These are phyloP conservation scores for Paecilomyces dactylethromorphus DNA, from an alignment of 2,329 filamentous ascomycete genomes.

Conservation along the genomic window DNA sequence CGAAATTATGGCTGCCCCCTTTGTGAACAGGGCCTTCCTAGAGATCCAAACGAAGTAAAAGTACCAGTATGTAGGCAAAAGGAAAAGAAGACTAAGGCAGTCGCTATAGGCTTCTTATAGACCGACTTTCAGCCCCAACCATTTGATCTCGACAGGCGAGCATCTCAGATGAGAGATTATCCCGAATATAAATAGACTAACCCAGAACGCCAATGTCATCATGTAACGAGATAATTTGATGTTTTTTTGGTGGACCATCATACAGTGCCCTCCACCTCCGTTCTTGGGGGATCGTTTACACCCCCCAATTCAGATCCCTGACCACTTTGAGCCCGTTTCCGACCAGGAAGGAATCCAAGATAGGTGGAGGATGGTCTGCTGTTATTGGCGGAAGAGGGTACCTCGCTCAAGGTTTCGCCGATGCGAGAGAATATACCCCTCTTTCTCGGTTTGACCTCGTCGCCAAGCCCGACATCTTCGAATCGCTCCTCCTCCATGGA, in stretches of 20 bases:
- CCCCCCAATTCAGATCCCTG: conserved; percentile 65
- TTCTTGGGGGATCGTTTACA: conserved; percentile 42
- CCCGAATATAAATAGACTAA: conserved; percentile 5
- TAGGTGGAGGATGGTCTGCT: conserved; percentile 39
- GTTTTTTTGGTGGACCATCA: background rate
- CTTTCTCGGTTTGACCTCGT: conserved; percentile 68
- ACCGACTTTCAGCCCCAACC: background rate
- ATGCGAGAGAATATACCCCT: conserved; percentile 73
- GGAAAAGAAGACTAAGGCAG: background rate
- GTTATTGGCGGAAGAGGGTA: conserved; percentile 27
- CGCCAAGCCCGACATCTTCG: conserved; percentile 81
- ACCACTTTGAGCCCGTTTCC: conserved; percentile 65
- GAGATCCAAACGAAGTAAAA: background rate
- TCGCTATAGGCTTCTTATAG: background rate
- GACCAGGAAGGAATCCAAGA: conserved; percentile 60
- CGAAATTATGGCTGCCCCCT: background rate
- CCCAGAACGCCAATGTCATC: background rate
- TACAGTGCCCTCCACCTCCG: conserved; percentile 5
- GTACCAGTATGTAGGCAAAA: background rate
- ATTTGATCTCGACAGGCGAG: background rate
- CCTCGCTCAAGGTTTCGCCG: conserved; percentile 49
- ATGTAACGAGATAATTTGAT: background rate
- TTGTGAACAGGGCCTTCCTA: background rate
- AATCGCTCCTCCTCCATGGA: conserved; percentile 74
- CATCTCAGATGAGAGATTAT: background rate